These are phyloP conservation scores for Cladorrhinum samala DNA, from an alignment of 495 filamentous ascomycete genomes.

Conservation along the genomic window DNA sequence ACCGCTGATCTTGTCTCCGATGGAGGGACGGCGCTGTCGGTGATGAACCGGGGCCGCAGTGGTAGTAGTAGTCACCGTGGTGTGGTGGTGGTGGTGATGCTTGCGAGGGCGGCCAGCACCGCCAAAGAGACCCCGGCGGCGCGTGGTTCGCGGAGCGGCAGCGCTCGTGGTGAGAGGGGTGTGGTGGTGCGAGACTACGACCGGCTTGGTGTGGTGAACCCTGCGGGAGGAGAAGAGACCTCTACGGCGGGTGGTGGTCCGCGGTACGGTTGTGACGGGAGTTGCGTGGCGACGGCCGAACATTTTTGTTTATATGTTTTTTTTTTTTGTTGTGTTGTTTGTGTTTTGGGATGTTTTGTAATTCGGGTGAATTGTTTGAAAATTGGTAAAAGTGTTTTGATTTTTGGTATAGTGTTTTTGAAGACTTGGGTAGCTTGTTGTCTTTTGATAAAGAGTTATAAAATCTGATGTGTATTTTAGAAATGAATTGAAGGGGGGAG, in stretches of 20 bases:
- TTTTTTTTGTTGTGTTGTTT: conserved; percentile 1
- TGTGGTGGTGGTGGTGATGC: conserved; percentile 15
- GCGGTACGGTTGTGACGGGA: not conserved
- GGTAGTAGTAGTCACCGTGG: conserved; percentile 19
- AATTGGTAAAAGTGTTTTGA: not conserved
- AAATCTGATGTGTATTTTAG: no score
- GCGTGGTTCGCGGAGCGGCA: conserved; percentile 9
- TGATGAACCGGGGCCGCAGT: conserved; percentile 37
- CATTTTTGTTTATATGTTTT: conserved; percentile 1
- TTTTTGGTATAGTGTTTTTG: not conserved
- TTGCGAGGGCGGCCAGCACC: not conserved
- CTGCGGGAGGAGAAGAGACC: conserved; percentile 9
- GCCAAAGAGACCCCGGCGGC: conserved; percentile 8
- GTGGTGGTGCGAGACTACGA: not conserved
- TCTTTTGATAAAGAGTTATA: no score
- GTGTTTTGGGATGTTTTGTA: not conserved
- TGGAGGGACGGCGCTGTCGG: conserved; percentile 48
- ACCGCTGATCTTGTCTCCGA: conserved; percentile 66
- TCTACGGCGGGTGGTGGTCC: conserved; percentile 1
- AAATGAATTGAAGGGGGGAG: no score
- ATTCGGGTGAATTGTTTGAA: not conserved
- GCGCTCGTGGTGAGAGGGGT: conserved; percentile 4
- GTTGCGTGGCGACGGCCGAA: conserved; percentile 5
- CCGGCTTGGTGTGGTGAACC: not conserved
- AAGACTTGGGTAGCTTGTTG: no score